phyloP scores from a whole-genome alignment of 2,329 filamentous ascomycete genomes.

The Neofusicoccum umdonicola region DNA sequence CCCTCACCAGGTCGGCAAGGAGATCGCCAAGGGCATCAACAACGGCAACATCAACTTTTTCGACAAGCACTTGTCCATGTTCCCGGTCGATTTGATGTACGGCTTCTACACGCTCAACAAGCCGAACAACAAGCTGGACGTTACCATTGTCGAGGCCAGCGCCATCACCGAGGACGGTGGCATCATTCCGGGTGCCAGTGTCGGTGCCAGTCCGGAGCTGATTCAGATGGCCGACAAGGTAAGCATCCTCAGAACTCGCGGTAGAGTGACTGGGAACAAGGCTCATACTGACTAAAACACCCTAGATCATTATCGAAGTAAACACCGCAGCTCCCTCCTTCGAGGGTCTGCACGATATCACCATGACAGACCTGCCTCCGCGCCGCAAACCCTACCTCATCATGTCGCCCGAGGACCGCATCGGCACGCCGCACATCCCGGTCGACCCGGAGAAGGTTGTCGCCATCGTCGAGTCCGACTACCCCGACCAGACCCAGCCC shows the following conservation, averaged over 20 bases:
- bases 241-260: conserved; percentile 6
- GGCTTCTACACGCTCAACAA: conserved; percentile 83
- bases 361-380: conserved; percentile 81
- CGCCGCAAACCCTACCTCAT: conserved; percentile 80
- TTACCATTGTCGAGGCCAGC: conserved; percentile 80
- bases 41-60: conserved; percentile 87
- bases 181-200: conserved; percentile 81
- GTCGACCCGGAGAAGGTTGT: conserved; percentile 82
- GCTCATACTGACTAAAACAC: neutral
- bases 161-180: conserved; percentile 87
- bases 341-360: conserved; percentile 87
- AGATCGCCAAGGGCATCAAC: conserved; percentile 88
- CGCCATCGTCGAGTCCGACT: conserved; percentile 80
- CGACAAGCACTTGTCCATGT: conserved; percentile 92
- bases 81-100: conserved; percentile 77
- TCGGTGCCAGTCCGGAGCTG: conserved; percentile 81
- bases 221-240: conserved; percentile 88
- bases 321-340: conserved; percentile 84
- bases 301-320: conserved; percentile 78
- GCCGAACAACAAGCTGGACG: conserved; percentile 71
- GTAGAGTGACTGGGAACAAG: too few species aligned
- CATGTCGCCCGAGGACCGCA: conserved; percentile 81
- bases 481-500: conserved; percentile 71
- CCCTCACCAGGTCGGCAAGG: conserved; percentile 87
- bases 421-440: conserved; percentile 78